A percentile compares a stretch with the other conserved stretches of the same genome.
Conservation (phyloP, 768 basidiomycete species). For the Tubosaeta sp. region DNA sequence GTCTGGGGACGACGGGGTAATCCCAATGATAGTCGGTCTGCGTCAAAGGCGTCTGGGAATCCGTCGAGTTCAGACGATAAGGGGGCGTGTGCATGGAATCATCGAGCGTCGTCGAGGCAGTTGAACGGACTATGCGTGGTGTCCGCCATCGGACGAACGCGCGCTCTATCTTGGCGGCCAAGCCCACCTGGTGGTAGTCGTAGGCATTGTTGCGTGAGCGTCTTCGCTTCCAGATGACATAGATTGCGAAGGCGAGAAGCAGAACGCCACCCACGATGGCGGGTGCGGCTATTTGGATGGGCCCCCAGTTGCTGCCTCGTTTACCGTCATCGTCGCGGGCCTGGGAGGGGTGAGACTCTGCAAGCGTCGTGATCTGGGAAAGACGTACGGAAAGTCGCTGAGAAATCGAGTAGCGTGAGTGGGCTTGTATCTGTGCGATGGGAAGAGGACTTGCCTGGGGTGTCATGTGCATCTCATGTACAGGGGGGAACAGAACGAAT, state of each 20-base stretch:
- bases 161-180: slow-evolving; percentile 10
- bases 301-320: slow-evolving; percentile 12
- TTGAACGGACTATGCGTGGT: slow-evolving; percentile 11
- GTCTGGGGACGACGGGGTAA: slow-evolving; percentile 7
- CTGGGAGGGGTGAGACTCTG: slow-evolving; percentile 7
- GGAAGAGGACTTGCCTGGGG: slow-evolving; percentile 9
- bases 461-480: slow-evolving; percentile 20
- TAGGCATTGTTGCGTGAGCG: slow-evolving; percentile 2
- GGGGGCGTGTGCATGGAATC: slow-evolving; percentile 18
- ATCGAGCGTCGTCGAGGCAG: slow-evolving; percentile 18
- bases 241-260: slow-evolving; percentile 17
- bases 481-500: neutral
- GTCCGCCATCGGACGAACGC: slow-evolving; percentile 14
- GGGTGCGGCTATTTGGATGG: slow-evolving; percentile 34
- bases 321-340: slow-evolving; percentile 7
- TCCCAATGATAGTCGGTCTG: neutral
- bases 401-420: slow-evolving; percentile 1
- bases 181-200: slow-evolving; percentile 14
- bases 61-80: slow-evolving; percentile 23
- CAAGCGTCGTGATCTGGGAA: neutral
- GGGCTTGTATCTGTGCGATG: neutral
- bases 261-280: slow-evolving; percentile 32
- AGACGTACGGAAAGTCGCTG: slow-evolving; percentile 22
- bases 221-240: slow-evolving; percentile 24
- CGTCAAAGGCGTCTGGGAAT: slow-evolving; percentile 28